Evolutionary conservation across 352 stramenopile genomes (phyloP).

Genomic region (Halophytophthora polymorphica): DNA sequence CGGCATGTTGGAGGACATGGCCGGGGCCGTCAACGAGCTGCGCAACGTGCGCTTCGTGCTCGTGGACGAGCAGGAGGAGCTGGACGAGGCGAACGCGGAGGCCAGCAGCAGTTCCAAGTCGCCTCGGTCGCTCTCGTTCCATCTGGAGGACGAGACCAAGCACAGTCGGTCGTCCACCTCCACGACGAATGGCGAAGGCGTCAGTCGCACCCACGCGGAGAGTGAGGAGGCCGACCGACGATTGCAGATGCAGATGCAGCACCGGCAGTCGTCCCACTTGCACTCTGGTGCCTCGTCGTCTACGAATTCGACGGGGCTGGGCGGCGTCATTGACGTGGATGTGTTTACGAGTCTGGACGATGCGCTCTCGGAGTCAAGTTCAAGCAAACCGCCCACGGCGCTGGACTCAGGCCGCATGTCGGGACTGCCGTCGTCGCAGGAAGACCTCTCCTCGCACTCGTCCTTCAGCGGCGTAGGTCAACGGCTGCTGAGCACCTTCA

Average conservation of each 20-base stretch:
- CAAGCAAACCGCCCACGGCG: constrained; percentile 8
- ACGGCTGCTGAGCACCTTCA: constrained; percentile 65
- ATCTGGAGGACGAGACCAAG: constrained; percentile 72
- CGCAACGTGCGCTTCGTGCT: constrained; percentile 76
- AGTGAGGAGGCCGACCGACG: constrained; percentile 19
- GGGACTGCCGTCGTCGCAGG: constrained; percentile 17
- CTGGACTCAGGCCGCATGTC: constrained; percentile 18
- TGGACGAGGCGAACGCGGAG: constrained; percentile 32
- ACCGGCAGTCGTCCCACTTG: constrained; percentile 26
- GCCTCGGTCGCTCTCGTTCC: constrained; percentile 55
- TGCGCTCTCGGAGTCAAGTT: constrained; percentile 47
- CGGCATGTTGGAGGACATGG: constrained; percentile 88
- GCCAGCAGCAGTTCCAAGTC: constrained; percentile 28
- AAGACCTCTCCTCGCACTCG: constrained; percentile 34
- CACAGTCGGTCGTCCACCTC: constrained; percentile 20
- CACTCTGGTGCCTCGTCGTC: constrained; percentile 29
- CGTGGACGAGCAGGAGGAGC: constrained; percentile 68
- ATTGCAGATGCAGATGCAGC: constrained; percentile 19
- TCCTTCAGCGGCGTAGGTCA: constrained; percentile 71
- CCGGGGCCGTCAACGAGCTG: constrained; percentile 78
- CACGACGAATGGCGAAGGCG: constrained; percentile 5
- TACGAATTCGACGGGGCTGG: constrained; percentile 38
- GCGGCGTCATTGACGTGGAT: constrained; percentile 78
- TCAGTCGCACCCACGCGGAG: constrained; percentile 10
- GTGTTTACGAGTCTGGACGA: constrained; percentile 78